A percentile compares a stretch with the other conserved stretches of the same genome.
phyloP scores from a whole-genome alignment of 192 early-diverging fungal species.

The Entomortierella beljakovae region DNA sequence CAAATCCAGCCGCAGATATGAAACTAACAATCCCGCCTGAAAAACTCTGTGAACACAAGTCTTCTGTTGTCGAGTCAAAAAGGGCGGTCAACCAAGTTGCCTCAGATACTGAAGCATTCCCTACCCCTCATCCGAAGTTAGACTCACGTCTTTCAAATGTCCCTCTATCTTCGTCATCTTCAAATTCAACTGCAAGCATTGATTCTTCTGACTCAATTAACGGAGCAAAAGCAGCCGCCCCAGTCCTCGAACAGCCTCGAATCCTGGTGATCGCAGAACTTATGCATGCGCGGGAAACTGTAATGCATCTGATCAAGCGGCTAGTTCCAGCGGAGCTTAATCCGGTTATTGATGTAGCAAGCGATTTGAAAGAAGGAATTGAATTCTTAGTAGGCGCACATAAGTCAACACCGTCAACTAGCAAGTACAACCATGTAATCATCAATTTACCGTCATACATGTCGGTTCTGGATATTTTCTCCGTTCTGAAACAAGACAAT shows the following conservation, averaged over 20 bases:
- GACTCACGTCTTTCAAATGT: neutral
- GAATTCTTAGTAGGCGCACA: constrained; percentile 43
- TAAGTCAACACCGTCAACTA: constrained; percentile 9
- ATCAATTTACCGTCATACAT: constrained; percentile 61
- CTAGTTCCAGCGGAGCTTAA: constrained; percentile 34
- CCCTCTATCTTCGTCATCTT: constrained; percentile 17
- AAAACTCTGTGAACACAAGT: constrained; percentile 42
- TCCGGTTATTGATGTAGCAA: constrained; percentile 54
- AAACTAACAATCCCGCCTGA: constrained; percentile 32
- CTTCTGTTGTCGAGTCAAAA: constrained; percentile 25
- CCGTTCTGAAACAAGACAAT: constrained; percentile 32
- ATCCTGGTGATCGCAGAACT: constrained; percentile 60
- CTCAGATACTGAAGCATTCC: neutral
- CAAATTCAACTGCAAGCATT: constrained; percentile 6
- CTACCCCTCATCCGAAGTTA: neutral
- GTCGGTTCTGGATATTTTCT: constrained; percentile 55
- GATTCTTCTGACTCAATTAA: constrained; percentile 5
- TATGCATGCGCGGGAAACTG: constrained; percentile 52
- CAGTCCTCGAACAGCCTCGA: constrained; percentile 15
- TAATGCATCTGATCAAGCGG: constrained; percentile 52
- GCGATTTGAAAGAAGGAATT: constrained; percentile 53
- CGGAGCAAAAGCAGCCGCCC: neutral
- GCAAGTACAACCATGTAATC: constrained; percentile 56
- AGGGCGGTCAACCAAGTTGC: constrained; percentile 19
- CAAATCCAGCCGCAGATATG: constrained; percentile 43